Percentiles rank a stretch among this genome's conserved stretches.
These are phyloP conservation scores for Hypoxylon sp. DNA, from an alignment of 2,329 filamentous ascomycete genomes.

Conservation along the genomic window DNA sequence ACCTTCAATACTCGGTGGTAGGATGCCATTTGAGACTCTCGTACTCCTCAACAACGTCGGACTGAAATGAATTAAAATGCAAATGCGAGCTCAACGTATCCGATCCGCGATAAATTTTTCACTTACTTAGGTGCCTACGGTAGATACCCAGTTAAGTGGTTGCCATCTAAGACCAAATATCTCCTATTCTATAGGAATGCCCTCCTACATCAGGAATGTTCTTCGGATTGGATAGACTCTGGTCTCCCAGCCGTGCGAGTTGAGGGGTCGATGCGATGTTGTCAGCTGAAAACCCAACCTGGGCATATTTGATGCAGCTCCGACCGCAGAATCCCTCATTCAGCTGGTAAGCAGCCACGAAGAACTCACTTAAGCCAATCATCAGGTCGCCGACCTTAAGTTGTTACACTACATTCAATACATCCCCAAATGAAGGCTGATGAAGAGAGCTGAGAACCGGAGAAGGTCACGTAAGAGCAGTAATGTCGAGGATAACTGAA, in stretches of 20 bases:
- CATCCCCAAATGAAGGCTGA: not conserved
- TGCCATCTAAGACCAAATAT: not conserved
- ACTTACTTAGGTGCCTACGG: no score
- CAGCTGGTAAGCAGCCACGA: slow-evolving; percentile 15
- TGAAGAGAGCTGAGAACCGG: not conserved
- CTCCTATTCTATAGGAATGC: not conserved
- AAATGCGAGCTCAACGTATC: not conserved
- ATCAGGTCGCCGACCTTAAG: slow-evolving; percentile 21
- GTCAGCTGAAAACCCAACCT: slow-evolving; percentile 26
- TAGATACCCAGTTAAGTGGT: not conserved
- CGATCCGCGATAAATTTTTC: not conserved
- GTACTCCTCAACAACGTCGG: not conserved
- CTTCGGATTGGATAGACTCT: slow-evolving; percentile 14
- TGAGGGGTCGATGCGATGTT: slow-evolving; percentile 26
- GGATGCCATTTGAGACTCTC: slow-evolving; percentile 48
- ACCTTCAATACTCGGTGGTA: slow-evolving; percentile 53
- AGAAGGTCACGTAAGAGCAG: not conserved
- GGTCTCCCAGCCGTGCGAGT: not conserved
- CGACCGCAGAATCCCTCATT: not conserved
- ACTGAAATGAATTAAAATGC: not conserved
- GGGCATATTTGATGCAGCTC: slow-evolving; percentile 15
- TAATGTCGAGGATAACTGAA: not conserved
- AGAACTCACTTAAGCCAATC: slow-evolving; percentile 1
- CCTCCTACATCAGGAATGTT: slow-evolving; percentile 8
- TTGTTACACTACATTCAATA: slow-evolving; percentile 4